These are phyloP conservation scores for Alternaria gansuensis DNA, from an alignment of 2,329 filamentous ascomycete species.

Conservation along the genomic window DNA sequence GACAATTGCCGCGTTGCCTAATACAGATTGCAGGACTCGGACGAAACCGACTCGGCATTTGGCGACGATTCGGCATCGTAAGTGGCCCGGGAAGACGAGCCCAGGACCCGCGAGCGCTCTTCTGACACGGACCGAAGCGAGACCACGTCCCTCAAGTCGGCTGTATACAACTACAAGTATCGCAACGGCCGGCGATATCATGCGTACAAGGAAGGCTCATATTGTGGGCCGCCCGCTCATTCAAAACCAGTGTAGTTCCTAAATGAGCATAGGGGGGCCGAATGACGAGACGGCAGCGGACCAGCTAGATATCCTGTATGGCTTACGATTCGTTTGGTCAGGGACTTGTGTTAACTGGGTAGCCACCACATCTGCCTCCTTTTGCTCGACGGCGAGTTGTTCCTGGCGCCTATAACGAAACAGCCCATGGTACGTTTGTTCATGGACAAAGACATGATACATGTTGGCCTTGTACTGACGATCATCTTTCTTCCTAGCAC, in stretches of 20 bases:
- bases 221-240: slow-evolving; percentile 30
- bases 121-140: slow-evolving; percentile 27
- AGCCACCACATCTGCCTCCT: slow-evolving; percentile 43
- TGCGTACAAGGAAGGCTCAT: slow-evolving; percentile 39
- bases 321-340: neutral
- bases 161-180: slow-evolving; percentile 39
- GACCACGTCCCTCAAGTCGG: slow-evolving; percentile 37
- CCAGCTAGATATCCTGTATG: slow-evolving; percentile 52
- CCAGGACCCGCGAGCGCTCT: neutral
- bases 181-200: slow-evolving; percentile 44
- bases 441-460: neutral
- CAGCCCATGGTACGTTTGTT: slow-evolving; percentile 31
- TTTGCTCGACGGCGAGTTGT: slow-evolving; percentile 36
- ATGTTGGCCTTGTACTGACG: neutral
- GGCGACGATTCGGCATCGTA: slow-evolving; percentile 33
- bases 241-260: slow-evolving; percentile 3
- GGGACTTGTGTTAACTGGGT: slow-evolving; percentile 8
- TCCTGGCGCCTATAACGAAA: slow-evolving; percentile 33
- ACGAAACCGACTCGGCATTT: slow-evolving; percentile 31
- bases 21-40: slow-evolving; percentile 24
- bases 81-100: slow-evolving; percentile 1
- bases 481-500: slow-evolving; percentile 24
- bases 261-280: slow-evolving; percentile 29
- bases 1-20: neutral
- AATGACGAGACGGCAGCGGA: slow-evolving; percentile 53